These are phyloP conservation scores for Pythium plurisporium DNA, from an alignment of 352 stramenopile species.

Conservation along the genomic window DNA sequence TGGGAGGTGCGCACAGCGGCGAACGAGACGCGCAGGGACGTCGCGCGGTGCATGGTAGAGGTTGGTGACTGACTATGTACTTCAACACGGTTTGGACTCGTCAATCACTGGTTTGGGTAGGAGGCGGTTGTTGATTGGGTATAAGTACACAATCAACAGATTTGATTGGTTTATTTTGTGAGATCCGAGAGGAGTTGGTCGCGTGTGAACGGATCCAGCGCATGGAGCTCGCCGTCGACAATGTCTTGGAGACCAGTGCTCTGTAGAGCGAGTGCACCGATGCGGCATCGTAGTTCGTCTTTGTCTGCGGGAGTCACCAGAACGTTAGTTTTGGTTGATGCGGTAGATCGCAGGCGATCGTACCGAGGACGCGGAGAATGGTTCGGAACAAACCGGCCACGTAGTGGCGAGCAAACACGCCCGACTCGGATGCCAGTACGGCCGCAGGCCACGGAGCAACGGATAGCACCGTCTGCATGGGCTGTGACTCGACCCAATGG, in stretches of 20 bases:
- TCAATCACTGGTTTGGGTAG: background rate
- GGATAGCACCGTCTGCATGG: background rate
- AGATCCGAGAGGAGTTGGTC: conserved; percentile 11
- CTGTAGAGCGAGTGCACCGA: conserved; percentile 17
- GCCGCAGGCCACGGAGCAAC: conserved; percentile 14
- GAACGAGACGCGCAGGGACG: background rate
- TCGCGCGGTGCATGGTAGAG: background rate
- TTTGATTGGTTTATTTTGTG: conserved; percentile 22
- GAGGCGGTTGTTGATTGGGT: conserved; percentile 9
- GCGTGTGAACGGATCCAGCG: conserved; percentile 1
- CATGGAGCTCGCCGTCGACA: background rate
- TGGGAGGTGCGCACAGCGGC: too few relatives aligned
- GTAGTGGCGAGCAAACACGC: conserved; percentile 4
- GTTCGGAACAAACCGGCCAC: background rate
- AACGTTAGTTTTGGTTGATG: too few relatives aligned
- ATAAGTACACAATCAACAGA: background rate
- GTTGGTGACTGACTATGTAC: background rate
- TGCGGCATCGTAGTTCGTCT: conserved; percentile 1
- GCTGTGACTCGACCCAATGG: background rate
- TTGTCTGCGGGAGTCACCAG: conserved; percentile 8
- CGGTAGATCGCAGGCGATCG: too few relatives aligned
- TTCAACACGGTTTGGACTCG: conserved; percentile 3
- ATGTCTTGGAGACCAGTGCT: background rate
- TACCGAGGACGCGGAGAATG: conserved; percentile 3
- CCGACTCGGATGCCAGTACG: conserved; percentile 2